These are phyloP conservation scores for Castanea crenata DNA, from an alignment of 306 rosid genomes.

Conservation along the genomic window DNA sequence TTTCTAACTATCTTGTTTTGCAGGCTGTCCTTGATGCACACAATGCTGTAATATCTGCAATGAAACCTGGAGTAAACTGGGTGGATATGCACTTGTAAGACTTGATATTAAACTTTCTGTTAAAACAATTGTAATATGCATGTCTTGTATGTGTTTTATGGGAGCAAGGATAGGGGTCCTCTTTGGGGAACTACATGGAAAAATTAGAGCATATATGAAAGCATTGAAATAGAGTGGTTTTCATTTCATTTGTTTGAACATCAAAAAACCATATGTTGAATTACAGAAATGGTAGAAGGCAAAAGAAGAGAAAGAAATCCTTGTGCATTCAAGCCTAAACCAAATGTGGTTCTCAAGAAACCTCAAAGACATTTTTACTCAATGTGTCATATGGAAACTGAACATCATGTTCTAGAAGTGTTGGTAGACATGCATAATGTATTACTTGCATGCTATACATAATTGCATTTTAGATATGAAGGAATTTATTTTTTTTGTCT, in stretches of 20 bases:
- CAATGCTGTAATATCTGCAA: constrained; percentile 66
- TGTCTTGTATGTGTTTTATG: background rate
- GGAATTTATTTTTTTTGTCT: background rate
- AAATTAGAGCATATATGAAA: background rate
- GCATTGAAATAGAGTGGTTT: background rate
- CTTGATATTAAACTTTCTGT: constrained; percentile 1
- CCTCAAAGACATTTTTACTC: background rate
- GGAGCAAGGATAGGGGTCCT: background rate
- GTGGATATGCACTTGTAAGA: constrained; percentile 84
- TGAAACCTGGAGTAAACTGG: constrained; percentile 87
- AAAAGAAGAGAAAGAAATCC: background rate
- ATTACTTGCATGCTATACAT: background rate
- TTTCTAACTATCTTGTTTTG: constrained; percentile 23
- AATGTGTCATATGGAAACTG: background rate
- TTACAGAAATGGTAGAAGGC: background rate
- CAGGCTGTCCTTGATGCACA: constrained; percentile 97
- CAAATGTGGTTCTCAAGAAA: background rate
- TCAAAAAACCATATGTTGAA: background rate
- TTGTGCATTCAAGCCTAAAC: background rate
- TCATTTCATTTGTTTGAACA: background rate
- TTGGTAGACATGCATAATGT: background rate
- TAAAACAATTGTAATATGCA: constrained; percentile 9
- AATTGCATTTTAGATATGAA: background rate
- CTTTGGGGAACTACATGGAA: background rate
- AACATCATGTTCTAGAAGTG: background rate